These are phyloP conservation scores for Cystoderma amianthinum DNA, from an alignment of 768 basidiomycete species.

Conservation along the genomic window DNA sequence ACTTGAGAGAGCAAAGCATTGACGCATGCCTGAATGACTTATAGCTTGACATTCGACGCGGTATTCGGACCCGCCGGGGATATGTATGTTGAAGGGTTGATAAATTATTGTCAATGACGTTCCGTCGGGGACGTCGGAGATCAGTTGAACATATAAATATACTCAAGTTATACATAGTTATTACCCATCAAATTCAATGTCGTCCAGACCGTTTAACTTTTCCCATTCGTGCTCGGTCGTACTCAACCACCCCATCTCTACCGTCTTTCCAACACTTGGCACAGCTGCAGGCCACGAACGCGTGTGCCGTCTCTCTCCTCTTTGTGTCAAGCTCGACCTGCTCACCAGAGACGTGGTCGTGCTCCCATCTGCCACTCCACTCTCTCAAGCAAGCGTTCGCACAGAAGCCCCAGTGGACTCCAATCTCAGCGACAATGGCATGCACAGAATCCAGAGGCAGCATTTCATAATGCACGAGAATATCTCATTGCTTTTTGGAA, in stretches of 20 bases:
- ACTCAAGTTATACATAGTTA: too few relatives aligned
- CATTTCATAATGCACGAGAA: conserved; percentile 23
- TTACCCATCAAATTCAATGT: too few relatives aligned
- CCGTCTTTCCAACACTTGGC: conserved; percentile 19
- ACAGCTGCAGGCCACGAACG: conserved; percentile 23
- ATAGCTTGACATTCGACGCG: too few relatives aligned
- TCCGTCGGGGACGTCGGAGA: too few relatives aligned
- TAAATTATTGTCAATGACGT: too few relatives aligned
- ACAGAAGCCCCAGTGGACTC: conserved; percentile 2
- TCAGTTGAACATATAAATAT: too few relatives aligned
- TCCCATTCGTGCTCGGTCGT: conserved; percentile 17
- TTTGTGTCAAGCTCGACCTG: conserved; percentile 21
- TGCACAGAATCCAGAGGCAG: conserved; percentile 13
- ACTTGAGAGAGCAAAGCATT: too few relatives aligned
- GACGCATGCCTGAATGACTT: too few relatives aligned
- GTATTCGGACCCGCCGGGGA: too few relatives aligned
- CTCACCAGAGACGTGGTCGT: conserved; percentile 15
- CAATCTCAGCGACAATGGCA: neutral
- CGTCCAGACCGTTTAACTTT: conserved; percentile 21
- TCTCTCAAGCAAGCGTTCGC: conserved; percentile 10
- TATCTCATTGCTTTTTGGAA: conserved; percentile 22
- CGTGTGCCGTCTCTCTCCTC: conserved; percentile 19
- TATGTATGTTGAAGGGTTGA: too few relatives aligned
- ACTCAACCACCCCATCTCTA: conserved; percentile 17
- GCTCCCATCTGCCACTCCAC: conserved; percentile 6